Evolutionary conservation across 805 yeast genomes (phyloP).

Genomic region (Metschnikowia peoriensis): DNA sequence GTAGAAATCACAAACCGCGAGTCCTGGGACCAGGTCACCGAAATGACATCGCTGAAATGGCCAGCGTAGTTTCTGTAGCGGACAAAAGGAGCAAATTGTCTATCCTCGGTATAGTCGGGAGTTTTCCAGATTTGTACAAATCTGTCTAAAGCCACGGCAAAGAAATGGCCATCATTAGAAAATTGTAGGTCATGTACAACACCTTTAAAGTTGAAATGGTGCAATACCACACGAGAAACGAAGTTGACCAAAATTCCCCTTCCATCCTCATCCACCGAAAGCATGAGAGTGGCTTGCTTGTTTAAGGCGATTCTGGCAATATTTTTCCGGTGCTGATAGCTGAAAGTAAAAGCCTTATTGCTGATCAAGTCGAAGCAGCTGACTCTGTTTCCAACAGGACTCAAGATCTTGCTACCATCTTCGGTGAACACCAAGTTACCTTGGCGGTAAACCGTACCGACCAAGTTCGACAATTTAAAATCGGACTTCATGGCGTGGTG

Average conservation of each 20-base stretch:
- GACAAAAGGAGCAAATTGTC: conserved; percentile 95
- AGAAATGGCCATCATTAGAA: conserved; percentile 82
- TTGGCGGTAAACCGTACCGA: conserved; percentile 92
- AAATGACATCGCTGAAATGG: conserved; percentile 77
- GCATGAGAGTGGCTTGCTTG: conserved; percentile 71
- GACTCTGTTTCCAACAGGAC: conserved; percentile 95
- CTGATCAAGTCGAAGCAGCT: conserved; percentile 82
- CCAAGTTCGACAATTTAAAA: conserved; percentile 78
- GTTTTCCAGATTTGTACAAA: conserved; percentile 93
- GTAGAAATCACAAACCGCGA: conserved; percentile 84
- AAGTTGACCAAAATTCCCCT: conserved; percentile 90
- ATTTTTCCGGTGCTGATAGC: conserved; percentile 89
- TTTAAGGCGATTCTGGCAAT: conserved; percentile 78
- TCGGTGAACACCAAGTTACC: conserved; percentile 87
- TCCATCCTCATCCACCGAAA: conserved; percentile 88
- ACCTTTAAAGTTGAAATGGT: conserved; percentile 91
- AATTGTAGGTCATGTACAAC: conserved; percentile 71
- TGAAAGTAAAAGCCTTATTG: conserved; percentile 83
- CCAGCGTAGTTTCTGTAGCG: conserved; percentile 90
- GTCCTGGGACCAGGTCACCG: conserved; percentile 86
- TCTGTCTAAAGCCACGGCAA: conserved; percentile 82
- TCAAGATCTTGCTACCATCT: conserved; percentile 78
- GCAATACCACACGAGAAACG: conserved; percentile 76
- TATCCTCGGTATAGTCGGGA: conserved; percentile 73
- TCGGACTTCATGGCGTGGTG: conserved; percentile 69